These are phyloP conservation scores for Hypomyces rosellus DNA, from an alignment of 2,329 filamentous ascomycete species.

Conservation along the genomic window DNA sequence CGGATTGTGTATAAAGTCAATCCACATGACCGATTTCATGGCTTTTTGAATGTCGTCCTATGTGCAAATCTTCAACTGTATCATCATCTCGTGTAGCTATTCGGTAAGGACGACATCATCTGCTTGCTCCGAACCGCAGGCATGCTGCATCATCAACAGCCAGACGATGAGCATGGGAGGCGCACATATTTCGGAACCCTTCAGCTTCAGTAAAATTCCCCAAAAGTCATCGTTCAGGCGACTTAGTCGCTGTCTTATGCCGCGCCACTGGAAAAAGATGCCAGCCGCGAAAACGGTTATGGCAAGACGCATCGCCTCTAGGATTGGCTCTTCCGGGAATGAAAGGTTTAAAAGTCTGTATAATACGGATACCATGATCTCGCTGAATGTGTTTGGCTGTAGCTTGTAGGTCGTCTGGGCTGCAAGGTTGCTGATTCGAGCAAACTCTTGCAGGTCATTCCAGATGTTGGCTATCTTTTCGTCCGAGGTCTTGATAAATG, in stretches of 20 bases:
- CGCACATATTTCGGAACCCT: no score
- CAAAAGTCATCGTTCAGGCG: no score
- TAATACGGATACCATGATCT: constrained; percentile 14
- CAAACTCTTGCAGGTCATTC: constrained; percentile 14
- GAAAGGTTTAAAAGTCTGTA: no score
- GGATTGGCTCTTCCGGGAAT: background rate
- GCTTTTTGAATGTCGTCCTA: constrained; percentile 8
- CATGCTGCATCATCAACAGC: no score
- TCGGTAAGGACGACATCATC: no score
- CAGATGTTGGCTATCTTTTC: constrained; percentile 12
- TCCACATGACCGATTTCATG: constrained; percentile 15
- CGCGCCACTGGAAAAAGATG: constrained; percentile 16
- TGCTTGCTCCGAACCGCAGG: no score
- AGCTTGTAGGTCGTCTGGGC: constrained; percentile 14
- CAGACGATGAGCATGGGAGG: no score
- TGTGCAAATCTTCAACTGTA: background rate
- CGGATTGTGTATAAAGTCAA: constrained; percentile 6
- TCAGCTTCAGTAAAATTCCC: no score
- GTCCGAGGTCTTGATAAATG: no score
- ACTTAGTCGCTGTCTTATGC: constrained; percentile 13
- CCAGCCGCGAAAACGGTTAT: constrained; percentile 11
- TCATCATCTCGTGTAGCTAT: no score
- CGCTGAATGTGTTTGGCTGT: constrained; percentile 15
- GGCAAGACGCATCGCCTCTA: constrained; percentile 12
- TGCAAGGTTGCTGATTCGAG: constrained; percentile 15